Conservation (phyloP, 805 yeast species). For the Cyberlindnera xylosilytica region DNA sequence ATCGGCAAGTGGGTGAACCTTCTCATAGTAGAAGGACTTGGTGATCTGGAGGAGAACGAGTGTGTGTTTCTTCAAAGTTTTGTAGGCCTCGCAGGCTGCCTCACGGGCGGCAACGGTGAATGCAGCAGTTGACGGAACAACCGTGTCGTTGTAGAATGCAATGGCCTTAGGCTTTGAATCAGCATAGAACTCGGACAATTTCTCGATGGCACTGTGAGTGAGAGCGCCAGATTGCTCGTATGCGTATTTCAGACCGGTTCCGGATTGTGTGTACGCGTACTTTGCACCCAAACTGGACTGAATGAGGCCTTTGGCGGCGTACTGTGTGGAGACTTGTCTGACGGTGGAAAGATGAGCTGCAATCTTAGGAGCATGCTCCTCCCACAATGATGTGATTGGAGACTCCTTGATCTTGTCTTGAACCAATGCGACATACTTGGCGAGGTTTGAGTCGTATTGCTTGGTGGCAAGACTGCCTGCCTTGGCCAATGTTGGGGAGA, state of each 20-base stretch:
- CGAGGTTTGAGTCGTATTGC: slow-evolving; percentile 15
- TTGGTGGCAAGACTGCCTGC: slow-evolving; percentile 1
- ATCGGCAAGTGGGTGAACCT: slow-evolving; percentile 7
- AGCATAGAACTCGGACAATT: slow-evolving; percentile 1
- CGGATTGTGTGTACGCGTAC: slow-evolving; percentile 7
- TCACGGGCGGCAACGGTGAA: background rate
- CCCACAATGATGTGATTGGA: slow-evolving; percentile 7
- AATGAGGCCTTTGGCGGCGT: slow-evolving; percentile 12
- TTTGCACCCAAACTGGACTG: slow-evolving; percentile 1
- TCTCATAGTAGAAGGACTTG: slow-evolving; percentile 7
- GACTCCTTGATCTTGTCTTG: slow-evolving; percentile 7
- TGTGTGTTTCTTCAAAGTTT: slow-evolving; percentile 1
- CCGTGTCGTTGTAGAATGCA: slow-evolving; percentile 5
- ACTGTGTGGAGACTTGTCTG: slow-evolving; percentile 6
- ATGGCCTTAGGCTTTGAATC: slow-evolving; percentile 8
- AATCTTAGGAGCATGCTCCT: slow-evolving; percentile 1
- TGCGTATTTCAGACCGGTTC: background rate
- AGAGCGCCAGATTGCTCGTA: background rate
- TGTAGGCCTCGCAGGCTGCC: background rate
- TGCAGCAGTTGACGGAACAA: slow-evolving; percentile 2
- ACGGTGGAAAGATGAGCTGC: background rate
- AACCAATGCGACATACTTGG: slow-evolving; percentile 13
- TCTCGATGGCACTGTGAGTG: background rate
- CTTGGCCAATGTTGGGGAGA: slow-evolving; percentile 11
- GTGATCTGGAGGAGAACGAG: background rate